phyloP scores from a whole-genome alignment of 495 filamentous ascomycete species.

The Xylaria venustula region DNA sequence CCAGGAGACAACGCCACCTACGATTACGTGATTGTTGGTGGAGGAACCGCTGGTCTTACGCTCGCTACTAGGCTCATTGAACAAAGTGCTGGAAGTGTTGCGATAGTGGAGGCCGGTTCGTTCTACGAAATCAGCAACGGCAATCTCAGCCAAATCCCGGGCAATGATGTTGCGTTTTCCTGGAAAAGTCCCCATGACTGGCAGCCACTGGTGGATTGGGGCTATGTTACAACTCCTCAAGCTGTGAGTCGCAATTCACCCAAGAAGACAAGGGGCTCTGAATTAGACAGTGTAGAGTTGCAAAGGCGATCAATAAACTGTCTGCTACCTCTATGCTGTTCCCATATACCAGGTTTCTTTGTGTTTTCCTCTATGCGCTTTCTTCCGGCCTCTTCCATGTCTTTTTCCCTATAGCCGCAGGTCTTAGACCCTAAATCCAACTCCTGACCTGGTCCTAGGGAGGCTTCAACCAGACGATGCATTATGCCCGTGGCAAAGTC shows the following conservation, averaged over 20 bases:
- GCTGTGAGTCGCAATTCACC: background rate
- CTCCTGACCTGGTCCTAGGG: no score
- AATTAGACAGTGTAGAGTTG: no score
- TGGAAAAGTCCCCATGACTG: slow-evolving; percentile 14
- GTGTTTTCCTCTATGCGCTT: no score
- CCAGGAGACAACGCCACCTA: background rate
- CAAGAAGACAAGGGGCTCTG: background rate
- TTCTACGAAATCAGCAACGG: slow-evolving; percentile 45
- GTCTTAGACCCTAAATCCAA: no score
- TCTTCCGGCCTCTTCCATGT: no score
- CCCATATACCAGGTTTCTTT: no score
- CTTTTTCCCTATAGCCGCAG: no score
- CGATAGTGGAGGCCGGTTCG: slow-evolving; percentile 57
- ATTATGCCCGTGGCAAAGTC: slow-evolving; percentile 43
- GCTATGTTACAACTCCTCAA: slow-evolving; percentile 32
- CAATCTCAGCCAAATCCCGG: slow-evolving; percentile 41
- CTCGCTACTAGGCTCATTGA: slow-evolving; percentile 49
- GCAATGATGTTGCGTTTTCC: background rate
- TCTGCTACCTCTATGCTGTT: no score
- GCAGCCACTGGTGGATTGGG: slow-evolving; percentile 50
- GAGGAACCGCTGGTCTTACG: slow-evolving; percentile 52
- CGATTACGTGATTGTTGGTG: slow-evolving; percentile 73
- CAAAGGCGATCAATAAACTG: no score
- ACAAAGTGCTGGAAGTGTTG: slow-evolving; percentile 20
- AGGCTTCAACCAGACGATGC: slow-evolving; percentile 21